Percentiles rank a stretch among this genome's conserved stretches.
Evolutionary conservation across 108 stramenopile species (phyloP).

Genomic region (Nitzschia sp.): DNA sequence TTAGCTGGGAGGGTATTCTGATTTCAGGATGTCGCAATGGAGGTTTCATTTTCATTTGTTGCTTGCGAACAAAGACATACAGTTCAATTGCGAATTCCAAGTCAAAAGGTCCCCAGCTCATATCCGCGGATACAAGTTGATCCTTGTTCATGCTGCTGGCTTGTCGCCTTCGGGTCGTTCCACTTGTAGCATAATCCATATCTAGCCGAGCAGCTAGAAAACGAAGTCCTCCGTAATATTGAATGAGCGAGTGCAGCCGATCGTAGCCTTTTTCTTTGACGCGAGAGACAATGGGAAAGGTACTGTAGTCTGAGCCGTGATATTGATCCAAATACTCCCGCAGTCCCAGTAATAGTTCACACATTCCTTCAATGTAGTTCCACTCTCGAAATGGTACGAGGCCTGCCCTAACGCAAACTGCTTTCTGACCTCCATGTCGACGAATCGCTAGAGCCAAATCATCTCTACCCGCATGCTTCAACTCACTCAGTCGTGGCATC

Average conservation of each 20-base stretch:
- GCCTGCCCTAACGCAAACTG: slow-evolving; percentile 43
- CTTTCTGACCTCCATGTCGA: slow-evolving; percentile 39
- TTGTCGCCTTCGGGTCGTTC: not conserved
- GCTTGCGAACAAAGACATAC: slow-evolving; percentile 48
- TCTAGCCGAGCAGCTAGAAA: slow-evolving; percentile 55
- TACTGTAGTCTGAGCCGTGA: slow-evolving; percentile 31
- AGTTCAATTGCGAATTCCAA: slow-evolving; percentile 61
- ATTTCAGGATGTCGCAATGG: slow-evolving; percentile 48
- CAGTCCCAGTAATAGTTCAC: slow-evolving; percentile 58
- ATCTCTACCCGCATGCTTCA: slow-evolving; percentile 39
- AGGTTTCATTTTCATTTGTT: slow-evolving; percentile 42
- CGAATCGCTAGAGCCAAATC: slow-evolving; percentile 51
- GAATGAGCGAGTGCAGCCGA: slow-evolving; percentile 40
- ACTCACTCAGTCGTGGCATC: slow-evolving; percentile 71
- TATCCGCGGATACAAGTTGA: not conserved
- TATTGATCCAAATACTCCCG: slow-evolving; percentile 48
- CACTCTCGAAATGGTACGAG: slow-evolving; percentile 66
- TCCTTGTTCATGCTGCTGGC: not conserved
- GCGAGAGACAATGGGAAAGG: slow-evolving; percentile 41
- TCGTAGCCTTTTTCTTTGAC: slow-evolving; percentile 18
- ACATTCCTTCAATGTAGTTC: slow-evolving; percentile 65
- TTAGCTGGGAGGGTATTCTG: slow-evolving; percentile 43
- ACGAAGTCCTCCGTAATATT: slow-evolving; percentile 61
- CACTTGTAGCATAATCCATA: slow-evolving; percentile 23
- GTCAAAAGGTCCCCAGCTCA: slow-evolving; percentile 61